phyloP scores from a whole-genome alignment of 805 yeast species.

The Candida boleticola region DNA sequence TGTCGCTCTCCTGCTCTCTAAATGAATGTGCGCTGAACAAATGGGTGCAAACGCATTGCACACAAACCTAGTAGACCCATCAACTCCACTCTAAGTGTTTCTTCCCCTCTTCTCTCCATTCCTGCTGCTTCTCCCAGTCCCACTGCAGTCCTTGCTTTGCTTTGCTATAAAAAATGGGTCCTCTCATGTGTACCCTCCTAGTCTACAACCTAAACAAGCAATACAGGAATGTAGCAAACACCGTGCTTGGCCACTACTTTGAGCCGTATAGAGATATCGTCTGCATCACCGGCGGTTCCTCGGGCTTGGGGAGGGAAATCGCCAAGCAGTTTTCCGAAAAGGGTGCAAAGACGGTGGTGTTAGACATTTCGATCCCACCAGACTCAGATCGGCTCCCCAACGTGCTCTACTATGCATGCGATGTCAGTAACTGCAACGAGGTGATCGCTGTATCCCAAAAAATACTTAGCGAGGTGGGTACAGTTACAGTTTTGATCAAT shows the following conservation, averaged over 20 bases:
- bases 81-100: too few species aligned
- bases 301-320: conserved; percentile 75
- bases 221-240: conserved; percentile 31
- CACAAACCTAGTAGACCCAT: background rate
- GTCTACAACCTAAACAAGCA: conserved; percentile 17
- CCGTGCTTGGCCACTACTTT: conserved; percentile 49
- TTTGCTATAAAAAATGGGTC: conserved; percentile 5
- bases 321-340: conserved; percentile 42
- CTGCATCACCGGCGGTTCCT: conserved; percentile 79
- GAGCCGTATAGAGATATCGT: conserved; percentile 60
- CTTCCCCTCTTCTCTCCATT: too few species aligned
- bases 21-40: too few species aligned
- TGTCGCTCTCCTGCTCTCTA: too few species aligned
- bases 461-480: conserved; percentile 52
- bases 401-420: conserved; percentile 63
- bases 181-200: conserved; percentile 2
- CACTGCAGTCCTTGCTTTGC: background rate
- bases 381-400: conserved; percentile 29
- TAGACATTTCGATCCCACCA: conserved; percentile 55
- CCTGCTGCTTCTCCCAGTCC: background rate
- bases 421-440: conserved; percentile 55
- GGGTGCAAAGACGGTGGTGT: conserved; percentile 56
- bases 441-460: conserved; percentile 38
- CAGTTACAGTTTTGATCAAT: conserved; percentile 68
- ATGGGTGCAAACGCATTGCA: background rate